Evolutionary conservation across 2,329 filamentous ascomycete genomes (phyloP).

Genomic region (Penicillium palitans): DNA sequence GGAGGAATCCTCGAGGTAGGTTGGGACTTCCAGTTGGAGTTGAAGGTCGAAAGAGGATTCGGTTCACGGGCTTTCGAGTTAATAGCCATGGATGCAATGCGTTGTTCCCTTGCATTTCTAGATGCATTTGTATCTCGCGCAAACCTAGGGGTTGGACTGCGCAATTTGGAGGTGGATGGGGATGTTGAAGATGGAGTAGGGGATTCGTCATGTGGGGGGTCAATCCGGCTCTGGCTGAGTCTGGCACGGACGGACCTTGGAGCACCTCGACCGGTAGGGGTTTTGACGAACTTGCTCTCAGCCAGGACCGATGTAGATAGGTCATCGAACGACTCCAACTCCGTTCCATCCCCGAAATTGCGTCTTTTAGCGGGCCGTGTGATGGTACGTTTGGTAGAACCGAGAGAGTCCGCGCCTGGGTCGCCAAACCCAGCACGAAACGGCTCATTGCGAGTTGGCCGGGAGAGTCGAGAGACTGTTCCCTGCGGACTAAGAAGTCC

Average conservation of each 20-base stretch:
- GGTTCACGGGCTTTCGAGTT: slow-evolving; percentile 41
- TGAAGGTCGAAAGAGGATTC: slow-evolving; percentile 53
- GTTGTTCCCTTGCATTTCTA: slow-evolving; percentile 63
- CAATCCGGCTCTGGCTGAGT: slow-evolving; percentile 47
- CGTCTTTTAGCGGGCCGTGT: slow-evolving; percentile 69
- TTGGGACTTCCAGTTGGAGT: slow-evolving; percentile 61
- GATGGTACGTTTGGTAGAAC: slow-evolving; percentile 66
- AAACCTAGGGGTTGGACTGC: slow-evolving; percentile 60
- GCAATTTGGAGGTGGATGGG: slow-evolving; percentile 52
- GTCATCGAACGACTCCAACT: slow-evolving; percentile 92
- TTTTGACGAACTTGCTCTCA: slow-evolving; percentile 80
- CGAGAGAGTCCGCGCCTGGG: slow-evolving; percentile 51
- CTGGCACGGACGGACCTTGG: slow-evolving; percentile 62
- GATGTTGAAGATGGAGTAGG: slow-evolving; percentile 60
- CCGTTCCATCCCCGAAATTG: slow-evolving; percentile 87
- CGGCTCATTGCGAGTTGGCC: slow-evolving; percentile 49
- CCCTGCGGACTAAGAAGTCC: slow-evolving; percentile 49
- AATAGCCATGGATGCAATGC: slow-evolving; percentile 49
- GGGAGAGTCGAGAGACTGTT: slow-evolving; percentile 43
- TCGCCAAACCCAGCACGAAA: slow-evolving; percentile 49
- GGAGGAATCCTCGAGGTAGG: slow-evolving; percentile 53
- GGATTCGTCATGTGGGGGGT: slow-evolving; percentile 32
- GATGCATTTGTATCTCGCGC: slow-evolving; percentile 67
- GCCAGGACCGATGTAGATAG: slow-evolving; percentile 80
- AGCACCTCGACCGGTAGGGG: slow-evolving; percentile 68